Base-by-base conservation (phyloP, 306 rosid genomes). In the Cucumis hystrix region DNA sequence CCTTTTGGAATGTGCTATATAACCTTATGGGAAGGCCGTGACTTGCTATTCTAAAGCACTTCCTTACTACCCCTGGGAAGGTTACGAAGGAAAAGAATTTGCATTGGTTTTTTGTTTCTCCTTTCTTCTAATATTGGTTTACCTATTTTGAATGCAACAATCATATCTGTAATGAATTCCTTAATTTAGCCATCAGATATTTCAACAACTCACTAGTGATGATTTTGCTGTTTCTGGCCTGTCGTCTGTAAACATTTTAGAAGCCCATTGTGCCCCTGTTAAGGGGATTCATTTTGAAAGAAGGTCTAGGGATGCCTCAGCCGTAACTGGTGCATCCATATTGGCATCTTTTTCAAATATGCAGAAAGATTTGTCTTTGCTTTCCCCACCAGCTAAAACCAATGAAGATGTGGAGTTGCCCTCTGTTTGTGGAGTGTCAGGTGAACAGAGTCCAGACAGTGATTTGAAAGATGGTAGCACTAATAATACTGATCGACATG, bases 311-410 rank as follows among this genome's bases (percentile, higher is more conserved):
- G 99, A 95, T 77, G 84, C 91, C 69, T 88, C 99, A 18, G 90
- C 97, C 77, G 99, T 92, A 77, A 91, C 92, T 60, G 97, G 96
- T 54, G 93, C 97, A 49, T 90, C 98, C 35, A 92, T 95, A 81
- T 85, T 95, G 79, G 93, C 97, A 21, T 88, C 99, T n/a, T 80
- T 92, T 80, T 87, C 99, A 70, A 85, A 83, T 84, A 68, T 84
- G 77, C 87, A 85, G 58, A 84, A 89, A 82, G 97, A 88, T 74
- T 84, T 88, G 66, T 84, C 96, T 37, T 80, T 83, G 64, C 85
- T 88, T 81, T 83, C 93, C 17, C 88, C 95, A 20, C 84, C 93
- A 74, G 78, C 82, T 65, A 92, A 88, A 86, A 76, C 90, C 56
- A 80, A 86, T 33, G 86, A 84, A 61, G 85, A 88, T 72, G 81